Conservation (phyloP, 371 early-diverging fungal genomes). For the Mortierella sp. region DNA sequence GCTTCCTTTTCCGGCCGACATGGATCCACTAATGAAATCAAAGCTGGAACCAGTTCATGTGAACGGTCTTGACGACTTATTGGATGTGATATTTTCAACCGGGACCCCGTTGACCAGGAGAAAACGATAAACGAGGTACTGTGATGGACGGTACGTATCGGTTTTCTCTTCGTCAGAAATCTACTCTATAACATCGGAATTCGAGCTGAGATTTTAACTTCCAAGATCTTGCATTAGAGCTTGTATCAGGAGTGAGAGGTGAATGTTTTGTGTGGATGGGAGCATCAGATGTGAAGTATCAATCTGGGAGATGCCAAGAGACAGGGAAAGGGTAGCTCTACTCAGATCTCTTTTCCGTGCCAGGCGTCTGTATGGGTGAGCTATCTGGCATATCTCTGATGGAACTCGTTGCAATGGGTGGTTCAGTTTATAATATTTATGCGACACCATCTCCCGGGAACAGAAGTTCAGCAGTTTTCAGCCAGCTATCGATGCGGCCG, state of each 20-base stretch:
- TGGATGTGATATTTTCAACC: slow-evolving; percentile 18
- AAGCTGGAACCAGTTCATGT: neutral
- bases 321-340: slow-evolving; percentile 12
- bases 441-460: slow-evolving; percentile 16
- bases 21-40: neutral
- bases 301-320: slow-evolving; percentile 24
- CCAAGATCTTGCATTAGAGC: neutral
- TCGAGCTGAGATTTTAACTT: no score
- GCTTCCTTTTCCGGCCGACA: slow-evolving; percentile 5
- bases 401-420: slow-evolving; percentile 7
- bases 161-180: slow-evolving; percentile 7
- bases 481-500: neutral
- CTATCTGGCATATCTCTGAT: neutral
- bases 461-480: neutral
- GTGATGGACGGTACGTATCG: neutral
- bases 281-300: slow-evolving; percentile 5
- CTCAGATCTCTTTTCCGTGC: neutral
- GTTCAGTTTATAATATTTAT: neutral
- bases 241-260: slow-evolving; percentile 2
- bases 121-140: slow-evolving; percentile 12
- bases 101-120: neutral
- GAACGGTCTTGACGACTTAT: slow-evolving; percentile 2
- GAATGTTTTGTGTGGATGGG: slow-evolving; percentile 13
- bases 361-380: neutral
- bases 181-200: neutral